A percentile compares a stretch with the other conserved stretches of the same genome.
These are phyloP conservation scores for Glycine latifolia DNA, from an alignment of 306 rosid species.

Conservation along the genomic window DNA sequence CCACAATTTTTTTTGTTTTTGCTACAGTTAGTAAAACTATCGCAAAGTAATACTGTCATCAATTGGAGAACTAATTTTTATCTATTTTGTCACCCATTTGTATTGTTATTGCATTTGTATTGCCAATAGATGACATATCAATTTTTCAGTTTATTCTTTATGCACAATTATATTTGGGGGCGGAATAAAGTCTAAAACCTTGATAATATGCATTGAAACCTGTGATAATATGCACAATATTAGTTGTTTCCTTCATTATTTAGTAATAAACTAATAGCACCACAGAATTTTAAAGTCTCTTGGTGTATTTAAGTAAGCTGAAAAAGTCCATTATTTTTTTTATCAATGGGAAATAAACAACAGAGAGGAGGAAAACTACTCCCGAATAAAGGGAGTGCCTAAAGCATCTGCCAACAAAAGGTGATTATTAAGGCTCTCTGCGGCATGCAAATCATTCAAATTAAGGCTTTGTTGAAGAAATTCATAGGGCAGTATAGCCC, in stretches of 20 bases:
- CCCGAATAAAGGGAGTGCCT: no score
- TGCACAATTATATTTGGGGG: background rate
- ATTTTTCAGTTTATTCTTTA: constrained; percentile 13
- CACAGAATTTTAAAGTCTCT: background rate
- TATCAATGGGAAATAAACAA: no score
- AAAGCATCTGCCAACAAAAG: no score
- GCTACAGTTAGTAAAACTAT: constrained; percentile 38
- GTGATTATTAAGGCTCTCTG: background rate
- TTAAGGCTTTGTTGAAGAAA: background rate
- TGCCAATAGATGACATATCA: constrained; percentile 14
- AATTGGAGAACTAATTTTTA: background rate
- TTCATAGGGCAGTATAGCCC: background rate
- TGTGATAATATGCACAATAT: constrained; percentile 12
- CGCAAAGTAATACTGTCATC: constrained; percentile 23
- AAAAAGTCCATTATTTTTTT: no score
- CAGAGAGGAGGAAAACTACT: no score
- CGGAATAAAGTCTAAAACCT: constrained; percentile 25
- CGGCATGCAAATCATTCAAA: constrained; percentile 11
- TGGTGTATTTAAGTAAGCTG: background rate
- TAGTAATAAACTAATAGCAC: background rate
- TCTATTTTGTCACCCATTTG: constrained; percentile 6
- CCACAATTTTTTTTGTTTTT: background rate
- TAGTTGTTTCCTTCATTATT: background rate
- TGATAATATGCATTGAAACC: background rate
- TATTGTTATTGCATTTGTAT: background rate